Percentiles rank a stretch among this genome's conserved stretches.
phyloP scores from a whole-genome alignment of 2,329 filamentous ascomycete genomes.

The Alternaria atra region DNA sequence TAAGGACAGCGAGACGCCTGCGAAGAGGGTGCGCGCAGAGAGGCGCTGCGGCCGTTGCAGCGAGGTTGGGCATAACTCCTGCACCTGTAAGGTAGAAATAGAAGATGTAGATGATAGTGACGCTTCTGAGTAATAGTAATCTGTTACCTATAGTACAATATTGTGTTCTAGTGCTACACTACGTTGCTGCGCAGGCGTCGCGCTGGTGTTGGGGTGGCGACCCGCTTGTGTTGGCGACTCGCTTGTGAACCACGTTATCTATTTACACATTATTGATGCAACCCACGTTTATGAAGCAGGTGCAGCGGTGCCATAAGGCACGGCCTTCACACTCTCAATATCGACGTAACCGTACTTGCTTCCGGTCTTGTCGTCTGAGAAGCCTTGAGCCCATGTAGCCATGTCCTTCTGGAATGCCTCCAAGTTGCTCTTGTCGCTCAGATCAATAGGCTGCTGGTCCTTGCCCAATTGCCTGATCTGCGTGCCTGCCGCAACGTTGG shows the following conservation, averaged over 20 bases:
- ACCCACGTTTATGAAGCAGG: neutral
- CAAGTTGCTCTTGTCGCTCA: conserved; percentile 59
- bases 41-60: too few relatives aligned
- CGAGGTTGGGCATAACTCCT: too few relatives aligned
- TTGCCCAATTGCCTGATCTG: conserved; percentile 64
- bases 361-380: conserved; percentile 51
- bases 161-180: too few relatives aligned
- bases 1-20: too few relatives aligned
- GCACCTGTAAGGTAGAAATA: too few relatives aligned
- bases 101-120: too few relatives aligned
- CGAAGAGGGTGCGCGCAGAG: too few relatives aligned
- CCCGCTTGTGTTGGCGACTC: too few relatives aligned
- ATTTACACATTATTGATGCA: neutral
- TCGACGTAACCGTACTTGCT: conserved; percentile 59
- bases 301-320: conserved; percentile 49
- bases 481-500: conserved; percentile 58
- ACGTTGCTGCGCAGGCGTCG: too few relatives aligned
- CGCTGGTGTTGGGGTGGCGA: too few relatives aligned
- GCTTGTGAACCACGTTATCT: neutral
- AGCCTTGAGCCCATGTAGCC: conserved; percentile 54
- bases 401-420: conserved; percentile 61
- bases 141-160: too few relatives aligned
- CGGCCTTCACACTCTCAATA: conserved; percentile 46
- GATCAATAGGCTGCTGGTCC: conserved; percentile 63
- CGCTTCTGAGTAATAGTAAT: too few relatives aligned